These are phyloP conservation scores for Vitellaria paradoxa DNA, from an alignment of 179 eudicot genomes.

Conservation along the genomic window DNA sequence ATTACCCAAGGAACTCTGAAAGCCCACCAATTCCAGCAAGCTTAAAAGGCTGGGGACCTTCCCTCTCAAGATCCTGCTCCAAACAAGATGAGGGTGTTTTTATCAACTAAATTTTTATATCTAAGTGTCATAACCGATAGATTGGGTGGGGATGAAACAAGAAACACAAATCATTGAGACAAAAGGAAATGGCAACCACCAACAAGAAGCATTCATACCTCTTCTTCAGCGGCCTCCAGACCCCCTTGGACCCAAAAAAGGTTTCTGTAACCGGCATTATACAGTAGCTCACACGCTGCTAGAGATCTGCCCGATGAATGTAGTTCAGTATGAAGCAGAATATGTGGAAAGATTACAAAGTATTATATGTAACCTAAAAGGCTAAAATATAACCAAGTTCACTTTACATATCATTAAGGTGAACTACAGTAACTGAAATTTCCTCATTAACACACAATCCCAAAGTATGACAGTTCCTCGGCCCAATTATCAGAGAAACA, in stretches of 20 bases:
- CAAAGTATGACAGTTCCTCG: background rate
- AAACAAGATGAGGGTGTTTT: background rate
- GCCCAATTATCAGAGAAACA: background rate
- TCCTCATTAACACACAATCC: background rate
- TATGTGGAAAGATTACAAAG: background rate
- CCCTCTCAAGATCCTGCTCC: conserved; percentile 84
- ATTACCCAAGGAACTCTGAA: conserved; percentile 91
- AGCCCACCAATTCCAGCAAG: conserved; percentile 95
- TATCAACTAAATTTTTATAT: background rate
- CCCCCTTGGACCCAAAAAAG: conserved; percentile 97
- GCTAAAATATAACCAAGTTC: background rate
- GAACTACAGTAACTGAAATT: background rate
- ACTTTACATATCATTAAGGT: background rate
- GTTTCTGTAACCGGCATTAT: conserved; percentile 82
- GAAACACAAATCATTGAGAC: no score
- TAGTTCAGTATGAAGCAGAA: conserved; percentile 19
- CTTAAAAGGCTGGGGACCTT: conserved; percentile 91
- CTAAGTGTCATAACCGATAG: background rate
- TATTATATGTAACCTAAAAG: background rate
- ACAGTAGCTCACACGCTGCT: conserved; percentile 89
- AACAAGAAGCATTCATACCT: conserved; percentile 36
- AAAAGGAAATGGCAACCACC: background rate
- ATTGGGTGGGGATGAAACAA: background rate
- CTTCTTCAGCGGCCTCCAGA: conserved; percentile 95
- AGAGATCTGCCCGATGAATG: conserved; percentile 59